A percentile compares a stretch with the other conserved stretches of the same genome.
These are phyloP conservation scores for Phanerodontia chrysosporium DNA, from an alignment of 768 basidiomycete species.

Conservation along the genomic window DNA sequence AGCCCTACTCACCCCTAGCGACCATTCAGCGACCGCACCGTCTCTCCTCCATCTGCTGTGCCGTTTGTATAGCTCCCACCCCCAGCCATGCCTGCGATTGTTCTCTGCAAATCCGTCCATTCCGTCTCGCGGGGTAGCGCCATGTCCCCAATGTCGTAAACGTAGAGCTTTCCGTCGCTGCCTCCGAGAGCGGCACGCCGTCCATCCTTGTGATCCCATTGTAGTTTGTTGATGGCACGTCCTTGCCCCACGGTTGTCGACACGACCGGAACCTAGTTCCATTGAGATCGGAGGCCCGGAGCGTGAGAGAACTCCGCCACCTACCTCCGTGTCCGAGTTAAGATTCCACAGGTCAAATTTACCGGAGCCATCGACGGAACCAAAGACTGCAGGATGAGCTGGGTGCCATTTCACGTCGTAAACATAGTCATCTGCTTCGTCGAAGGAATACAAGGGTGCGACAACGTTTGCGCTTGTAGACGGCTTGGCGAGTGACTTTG, in stretches of 20 bases:
- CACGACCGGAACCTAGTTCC: constrained; percentile 78
- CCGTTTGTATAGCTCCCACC: constrained; percentile 30
- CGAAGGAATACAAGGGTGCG: constrained; percentile 87
- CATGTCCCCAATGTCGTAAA: constrained; percentile 94
- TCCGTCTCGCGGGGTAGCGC: constrained; percentile 84
- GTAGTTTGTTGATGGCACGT: constrained; percentile 89
- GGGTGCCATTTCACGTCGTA: constrained; percentile 99
- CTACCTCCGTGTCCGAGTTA: constrained; percentile 93
- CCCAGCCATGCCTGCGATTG: constrained; percentile 63
- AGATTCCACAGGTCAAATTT: constrained; percentile 98
- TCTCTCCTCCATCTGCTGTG: constrained; percentile 5
- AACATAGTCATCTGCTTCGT: constrained; percentile 97
- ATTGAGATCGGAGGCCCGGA: background rate
- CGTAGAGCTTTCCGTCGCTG: constrained; percentile 87
- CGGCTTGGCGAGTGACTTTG: constrained; percentile 72
- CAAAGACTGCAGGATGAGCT: constrained; percentile 89
- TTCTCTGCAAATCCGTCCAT: constrained; percentile 92
- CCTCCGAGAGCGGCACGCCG: constrained; percentile 86
- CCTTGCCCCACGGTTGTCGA: constrained; percentile 77
- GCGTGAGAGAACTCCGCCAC: background rate
- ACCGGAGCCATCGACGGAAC: constrained; percentile 90
- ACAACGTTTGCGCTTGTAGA: constrained; percentile 53
- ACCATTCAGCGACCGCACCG: constrained; percentile 9
- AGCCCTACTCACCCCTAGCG: background rate
- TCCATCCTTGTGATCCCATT: constrained; percentile 94